Conservation (phyloP, 768 basidiomycete species). For the Tephrocybe sp. region DNA sequence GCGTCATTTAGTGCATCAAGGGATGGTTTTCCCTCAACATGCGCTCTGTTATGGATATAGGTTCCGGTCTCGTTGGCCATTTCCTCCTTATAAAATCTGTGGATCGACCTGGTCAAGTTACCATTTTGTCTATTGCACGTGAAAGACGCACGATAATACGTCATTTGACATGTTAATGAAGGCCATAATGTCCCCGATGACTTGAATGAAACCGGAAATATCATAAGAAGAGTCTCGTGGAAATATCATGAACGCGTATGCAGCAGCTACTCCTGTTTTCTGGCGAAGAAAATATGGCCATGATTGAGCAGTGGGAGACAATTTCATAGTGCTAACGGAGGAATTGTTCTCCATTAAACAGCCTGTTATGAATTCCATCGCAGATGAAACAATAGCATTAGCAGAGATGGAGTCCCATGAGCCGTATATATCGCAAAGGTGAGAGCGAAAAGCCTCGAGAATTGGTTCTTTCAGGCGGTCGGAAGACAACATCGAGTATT, state of each 20-base stretch:
- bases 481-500: neutral
- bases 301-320: neutral
- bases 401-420: neutral
- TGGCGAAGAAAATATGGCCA: neutral
- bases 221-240: neutral
- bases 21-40: neutral
- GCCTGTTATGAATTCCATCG: conserved; percentile 1
- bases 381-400: neutral
- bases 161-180: neutral
- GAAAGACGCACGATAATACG: neutral
- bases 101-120: neutral
- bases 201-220: neutral
- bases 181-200: neutral
- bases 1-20: neutral
- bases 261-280: neutral
- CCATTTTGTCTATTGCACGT: neutral
- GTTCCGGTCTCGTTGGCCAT: neutral
- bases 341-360: neutral
- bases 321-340: neutral
- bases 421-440: neutral
- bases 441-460: neutral
- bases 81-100: neutral
- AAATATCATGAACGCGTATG: conserved; percentile 1
- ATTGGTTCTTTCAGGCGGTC: neutral
- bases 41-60: neutral